phyloP scores from a whole-genome alignment of 2,329 filamentous ascomycete species.

The Fonsecaea multimorphosa region DNA sequence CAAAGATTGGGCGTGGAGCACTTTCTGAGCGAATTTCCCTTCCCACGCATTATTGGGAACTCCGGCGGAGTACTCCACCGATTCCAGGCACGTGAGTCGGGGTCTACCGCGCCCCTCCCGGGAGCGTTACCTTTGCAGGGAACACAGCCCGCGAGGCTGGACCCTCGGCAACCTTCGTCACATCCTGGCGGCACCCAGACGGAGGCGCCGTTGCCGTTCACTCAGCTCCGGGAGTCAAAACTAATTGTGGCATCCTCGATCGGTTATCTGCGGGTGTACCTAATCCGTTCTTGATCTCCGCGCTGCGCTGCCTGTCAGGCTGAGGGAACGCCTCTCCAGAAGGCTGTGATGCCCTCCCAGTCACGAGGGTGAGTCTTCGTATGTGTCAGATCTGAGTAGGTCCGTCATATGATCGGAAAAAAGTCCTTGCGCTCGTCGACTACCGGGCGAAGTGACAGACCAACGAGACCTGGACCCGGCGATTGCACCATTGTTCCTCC shows the following conservation, averaged over 20 bases:
- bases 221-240: neutral
- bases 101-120: constrained; percentile 5
- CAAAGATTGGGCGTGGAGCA: constrained; percentile 68
- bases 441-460: constrained; percentile 1
- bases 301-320: neutral
- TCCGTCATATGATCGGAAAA: neutral
- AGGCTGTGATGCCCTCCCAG: neutral
- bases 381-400: neutral
- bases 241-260: constrained; percentile 17
- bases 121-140: constrained; percentile 13
- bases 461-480: neutral
- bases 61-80: constrained; percentile 19
- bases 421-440: neutral
- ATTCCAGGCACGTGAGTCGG: constrained; percentile 7
- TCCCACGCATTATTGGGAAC: neutral
- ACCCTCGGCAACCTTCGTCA: neutral
- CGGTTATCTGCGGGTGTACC: constrained; percentile 27
- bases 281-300: neutral
- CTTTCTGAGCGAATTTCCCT: constrained; percentile 53
- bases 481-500: neutral
- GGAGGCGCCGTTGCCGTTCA: neutral
- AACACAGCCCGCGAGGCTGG: constrained; percentile 10
- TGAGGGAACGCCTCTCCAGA: neutral
- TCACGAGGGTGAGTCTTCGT: neutral
- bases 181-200: neutral